phyloP scores from a whole-genome alignment of 2,329 filamentous ascomycete species.

The Verticillium albo-atrum region DNA sequence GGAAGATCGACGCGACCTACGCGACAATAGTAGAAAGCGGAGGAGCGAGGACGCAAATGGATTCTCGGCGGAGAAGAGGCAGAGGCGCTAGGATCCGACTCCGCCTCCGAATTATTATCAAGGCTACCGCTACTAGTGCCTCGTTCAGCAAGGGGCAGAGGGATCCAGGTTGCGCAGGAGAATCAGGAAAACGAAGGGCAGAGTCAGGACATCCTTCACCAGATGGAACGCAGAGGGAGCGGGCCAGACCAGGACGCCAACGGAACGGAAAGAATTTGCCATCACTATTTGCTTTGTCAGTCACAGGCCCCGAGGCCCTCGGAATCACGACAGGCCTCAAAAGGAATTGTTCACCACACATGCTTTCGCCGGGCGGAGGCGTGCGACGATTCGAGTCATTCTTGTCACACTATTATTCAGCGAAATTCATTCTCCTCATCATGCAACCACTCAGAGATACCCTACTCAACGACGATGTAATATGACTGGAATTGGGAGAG shows the following conservation, averaged over 20 bases:
- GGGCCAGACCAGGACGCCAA: not conserved
- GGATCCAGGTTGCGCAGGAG: not conserved
- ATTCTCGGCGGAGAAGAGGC: slow-evolving; percentile 45
- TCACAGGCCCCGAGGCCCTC: not conserved
- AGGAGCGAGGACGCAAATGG: slow-evolving; percentile 45
- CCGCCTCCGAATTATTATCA: not conserved
- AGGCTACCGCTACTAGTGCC: not conserved
- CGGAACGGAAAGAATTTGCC: not conserved
- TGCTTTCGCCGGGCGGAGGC: not conserved
- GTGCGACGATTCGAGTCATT: not conserved
- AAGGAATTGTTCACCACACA: not conserved
- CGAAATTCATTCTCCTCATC: slow-evolving; percentile 5
- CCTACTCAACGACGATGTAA: not conserved
- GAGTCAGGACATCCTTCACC: not conserved
- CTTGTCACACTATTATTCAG: slow-evolving; percentile 1
- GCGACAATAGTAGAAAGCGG: slow-evolving; percentile 36
- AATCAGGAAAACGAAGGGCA: not conserved
- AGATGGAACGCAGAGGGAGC: not conserved
- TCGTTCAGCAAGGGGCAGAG: not conserved
- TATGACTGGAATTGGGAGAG: not conserved
- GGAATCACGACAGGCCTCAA: not conserved
- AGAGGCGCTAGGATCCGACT: slow-evolving; percentile 36
- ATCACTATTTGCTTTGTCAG: not conserved
- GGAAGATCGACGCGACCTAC: slow-evolving; percentile 27
- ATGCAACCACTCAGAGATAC: slow-evolving; percentile 4